These are phyloP conservation scores for Echria macrotheca DNA, from an alignment of 495 filamentous ascomycete species.

Conservation along the genomic window DNA sequence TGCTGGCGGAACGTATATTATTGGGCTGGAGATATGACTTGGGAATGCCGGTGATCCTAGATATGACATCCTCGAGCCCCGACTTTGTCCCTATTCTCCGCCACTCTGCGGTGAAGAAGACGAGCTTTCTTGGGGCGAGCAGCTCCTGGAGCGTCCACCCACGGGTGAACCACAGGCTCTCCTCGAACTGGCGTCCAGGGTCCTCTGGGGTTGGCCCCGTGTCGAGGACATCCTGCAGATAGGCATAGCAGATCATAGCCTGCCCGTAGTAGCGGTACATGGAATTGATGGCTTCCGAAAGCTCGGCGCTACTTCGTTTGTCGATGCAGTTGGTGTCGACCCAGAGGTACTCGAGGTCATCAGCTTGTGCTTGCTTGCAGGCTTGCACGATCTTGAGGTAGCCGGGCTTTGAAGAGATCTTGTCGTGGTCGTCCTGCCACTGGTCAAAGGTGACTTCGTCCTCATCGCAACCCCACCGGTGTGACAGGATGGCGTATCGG, in stretches of 20 bases:
- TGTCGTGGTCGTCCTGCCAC: background rate
- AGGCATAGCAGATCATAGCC: background rate
- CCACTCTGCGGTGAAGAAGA: background rate
- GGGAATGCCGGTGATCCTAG: background rate
- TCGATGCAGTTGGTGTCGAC: conserved; percentile 40
- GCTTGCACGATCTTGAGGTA: conserved; percentile 26
- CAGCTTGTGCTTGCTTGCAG: conserved; percentile 14
- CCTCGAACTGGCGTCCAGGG: background rate
- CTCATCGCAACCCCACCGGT: background rate
- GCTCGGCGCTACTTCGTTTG: conserved; percentile 38
- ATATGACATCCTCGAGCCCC: background rate
- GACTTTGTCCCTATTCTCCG: background rate
- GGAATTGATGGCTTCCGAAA: conserved; percentile 29
- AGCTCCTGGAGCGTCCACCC: too few species aligned
- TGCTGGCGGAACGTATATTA: background rate
- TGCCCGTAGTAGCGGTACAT: background rate
- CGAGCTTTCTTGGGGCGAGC: background rate
- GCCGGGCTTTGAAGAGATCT: conserved; percentile 11
- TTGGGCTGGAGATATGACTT: background rate
- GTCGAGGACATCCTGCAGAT: conserved; percentile 1
- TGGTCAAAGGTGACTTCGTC: conserved; percentile 1
- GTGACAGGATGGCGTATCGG: background rate
- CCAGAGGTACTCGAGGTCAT: conserved; percentile 29
- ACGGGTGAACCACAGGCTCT: background rate
- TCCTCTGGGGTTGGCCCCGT: background rate